These are phyloP conservation scores for Phaeolepiota aurea DNA, from an alignment of 768 basidiomycete species.

Conservation along the genomic window DNA sequence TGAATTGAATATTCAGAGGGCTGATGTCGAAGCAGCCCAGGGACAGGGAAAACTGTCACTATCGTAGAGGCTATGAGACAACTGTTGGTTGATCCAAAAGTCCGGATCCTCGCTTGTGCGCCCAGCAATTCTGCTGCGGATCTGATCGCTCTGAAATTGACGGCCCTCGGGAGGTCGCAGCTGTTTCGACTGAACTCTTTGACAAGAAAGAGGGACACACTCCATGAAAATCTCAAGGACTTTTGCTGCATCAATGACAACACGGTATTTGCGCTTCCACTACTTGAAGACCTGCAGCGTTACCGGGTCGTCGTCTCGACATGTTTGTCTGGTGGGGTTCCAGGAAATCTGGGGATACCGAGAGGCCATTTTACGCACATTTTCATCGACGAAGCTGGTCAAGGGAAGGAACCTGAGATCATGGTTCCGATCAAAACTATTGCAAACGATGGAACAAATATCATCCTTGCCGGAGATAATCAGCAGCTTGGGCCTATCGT, in stretches of 20 bases:
- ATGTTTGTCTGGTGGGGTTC: slow-evolving; percentile 43
- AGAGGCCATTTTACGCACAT: slow-evolving; percentile 54
- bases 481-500: slow-evolving; percentile 57
- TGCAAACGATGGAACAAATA: slow-evolving; percentile 34
- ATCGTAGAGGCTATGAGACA: slow-evolving; percentile 57
- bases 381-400: slow-evolving; percentile 59
- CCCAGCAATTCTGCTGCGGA: slow-evolving; percentile 67
- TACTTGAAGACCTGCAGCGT: slow-evolving; percentile 23
- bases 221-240: slow-evolving; percentile 26
- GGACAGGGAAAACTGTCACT: slow-evolving; percentile 64
- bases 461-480: slow-evolving; percentile 53
- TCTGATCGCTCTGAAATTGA: slow-evolving; percentile 38
- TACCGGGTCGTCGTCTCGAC: slow-evolving; percentile 52
- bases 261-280: slow-evolving; percentile 36
- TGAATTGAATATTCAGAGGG: no score
- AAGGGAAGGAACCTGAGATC: slow-evolving; percentile 51
- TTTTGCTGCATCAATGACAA: slow-evolving; percentile 34
- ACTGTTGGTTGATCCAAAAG: slow-evolving; percentile 32
- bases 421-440: slow-evolving; percentile 49
- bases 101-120: slow-evolving; percentile 53
- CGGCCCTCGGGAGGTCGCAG: slow-evolving; percentile 20
- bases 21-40: no score
- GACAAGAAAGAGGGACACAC: slow-evolving; percentile 25
- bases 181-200: slow-evolving; percentile 50
- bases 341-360: slow-evolving; percentile 36